Evolutionary conservation across 1,284 basidiomycete genomes (phyloP), one percentile per base, ranked within the genome.

Genomic region (Marasmius sp.): DNA sequence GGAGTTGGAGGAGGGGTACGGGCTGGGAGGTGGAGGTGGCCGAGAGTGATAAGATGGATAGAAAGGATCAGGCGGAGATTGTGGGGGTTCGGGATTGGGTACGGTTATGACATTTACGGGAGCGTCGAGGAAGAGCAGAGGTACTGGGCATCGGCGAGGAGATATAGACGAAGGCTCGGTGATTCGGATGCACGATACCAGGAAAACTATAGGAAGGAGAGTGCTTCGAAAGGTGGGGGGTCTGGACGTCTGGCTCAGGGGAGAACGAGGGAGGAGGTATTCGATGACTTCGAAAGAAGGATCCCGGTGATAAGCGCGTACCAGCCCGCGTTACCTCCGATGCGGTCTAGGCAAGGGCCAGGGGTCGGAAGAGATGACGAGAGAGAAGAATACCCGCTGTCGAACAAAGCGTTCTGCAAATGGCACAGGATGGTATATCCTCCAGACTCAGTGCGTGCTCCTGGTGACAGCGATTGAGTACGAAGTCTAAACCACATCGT

Each of bases 351-450:
- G 48, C 18, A 12, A 27, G 43, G 43, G 4, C 43, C 18, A 49
- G 18, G 18, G 48, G 18, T n/a, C 48, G 14, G 4, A 6, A 18
- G 43, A 45, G 18, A 45, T 33, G 50, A 52, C n/a, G 50, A 34
- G 34, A 36, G 36, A 11, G 1, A 16, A 6, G 58, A 62, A 27
- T 67, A 69, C 49, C 20, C 60, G 47, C 36, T 69, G 16, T 60
- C 68, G 20, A 20, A 61, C 16, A 67, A 64, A 9, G 48, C 66
- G 27, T 57, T 69, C 11, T 65, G 61, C 36, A 66, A 66, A 59
- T 69, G 68, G 68, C 62, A 67, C 58, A 53, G 65, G n/a, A 67
- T 69, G 66, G 65, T 66, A 14, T 66, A 63, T 47, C 62, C 52
- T 34, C 52, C 63, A 14, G 66, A 65, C 20, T 60, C 61, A 34